Conservation (phyloP, 768 basidiomycete genomes). For the Chalciporus piperatus region DNA sequence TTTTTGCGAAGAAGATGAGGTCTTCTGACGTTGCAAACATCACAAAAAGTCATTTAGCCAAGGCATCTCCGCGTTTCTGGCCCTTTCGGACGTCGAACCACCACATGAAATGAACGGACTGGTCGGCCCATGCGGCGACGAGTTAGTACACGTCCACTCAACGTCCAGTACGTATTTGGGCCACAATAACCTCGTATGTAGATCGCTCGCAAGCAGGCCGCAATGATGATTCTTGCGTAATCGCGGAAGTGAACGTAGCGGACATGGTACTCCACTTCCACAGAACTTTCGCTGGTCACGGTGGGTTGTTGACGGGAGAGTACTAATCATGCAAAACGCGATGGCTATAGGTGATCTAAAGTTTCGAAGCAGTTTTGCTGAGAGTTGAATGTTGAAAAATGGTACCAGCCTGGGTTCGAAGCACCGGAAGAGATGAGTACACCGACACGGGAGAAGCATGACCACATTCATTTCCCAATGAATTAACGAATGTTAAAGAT, state of each 20-base stretch:
- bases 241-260: conserved; percentile 26
- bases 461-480: neutral
- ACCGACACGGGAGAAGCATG: neutral
- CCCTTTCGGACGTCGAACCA: conserved; percentile 27
- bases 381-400: neutral
- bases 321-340: conserved; percentile 3
- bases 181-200: conserved; percentile 21
- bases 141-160: conserved; percentile 8
- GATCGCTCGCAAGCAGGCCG: conserved; percentile 15
- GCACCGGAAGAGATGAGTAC: neutral
- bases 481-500: conserved; percentile 5
- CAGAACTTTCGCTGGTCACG: neutral
- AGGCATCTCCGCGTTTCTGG: conserved; percentile 28
- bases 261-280: neutral
- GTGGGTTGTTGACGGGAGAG: conserved; percentile 1
- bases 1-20: conserved; percentile 17
- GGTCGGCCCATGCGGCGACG: conserved; percentile 19
- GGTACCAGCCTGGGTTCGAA: neutral
- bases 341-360: neutral
- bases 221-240: conserved; percentile 22
- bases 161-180: conserved; percentile 16
- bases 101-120: conserved; percentile 32
- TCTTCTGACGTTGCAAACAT: conserved; percentile 12
- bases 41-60: conserved; percentile 16
- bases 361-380: neutral